A percentile compares a stretch with the other conserved stretches of the same genome.
phyloP scores from a whole-genome alignment of 352 stramenopile species.

The Vaucheria bursata region DNA sequence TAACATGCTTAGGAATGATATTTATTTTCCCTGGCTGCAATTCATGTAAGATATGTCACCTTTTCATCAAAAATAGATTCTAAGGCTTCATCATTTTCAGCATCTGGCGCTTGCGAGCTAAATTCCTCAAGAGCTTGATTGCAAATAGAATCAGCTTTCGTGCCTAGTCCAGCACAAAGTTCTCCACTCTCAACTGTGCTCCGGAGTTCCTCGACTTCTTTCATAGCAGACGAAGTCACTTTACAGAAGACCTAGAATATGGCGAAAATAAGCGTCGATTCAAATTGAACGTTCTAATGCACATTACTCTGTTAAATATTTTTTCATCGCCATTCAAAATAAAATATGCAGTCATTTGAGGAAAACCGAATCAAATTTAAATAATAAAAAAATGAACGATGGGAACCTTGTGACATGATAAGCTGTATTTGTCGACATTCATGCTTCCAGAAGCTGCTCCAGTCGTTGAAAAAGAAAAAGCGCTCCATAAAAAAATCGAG shows the following conservation, averaged over 20 bases:
- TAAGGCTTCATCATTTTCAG: conserved; percentile 48
- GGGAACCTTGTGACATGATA: conserved; percentile 9
- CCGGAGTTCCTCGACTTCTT: conserved; percentile 55
- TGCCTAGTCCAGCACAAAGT: conserved; percentile 57
- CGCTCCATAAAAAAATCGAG: too few relatives aligned
- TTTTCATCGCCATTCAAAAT: background rate
- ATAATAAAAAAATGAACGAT: background rate
- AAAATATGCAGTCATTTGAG: background rate
- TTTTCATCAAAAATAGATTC: conserved; percentile 47
- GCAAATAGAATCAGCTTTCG: conserved; percentile 60
- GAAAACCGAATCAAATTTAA: background rate
- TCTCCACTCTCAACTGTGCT: conserved; percentile 57
- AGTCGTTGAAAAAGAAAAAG: too few relatives aligned
- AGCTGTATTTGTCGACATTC: background rate
- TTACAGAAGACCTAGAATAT: conserved; percentile 43
- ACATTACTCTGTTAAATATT: background rate
- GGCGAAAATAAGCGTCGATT: too few relatives aligned
- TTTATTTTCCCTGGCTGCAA: too few relatives aligned
- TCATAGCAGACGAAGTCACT: conserved; percentile 30
- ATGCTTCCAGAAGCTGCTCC: background rate
- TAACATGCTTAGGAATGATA: too few relatives aligned
- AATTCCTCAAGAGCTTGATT: conserved; percentile 48
- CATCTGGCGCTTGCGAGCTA: conserved; percentile 53
- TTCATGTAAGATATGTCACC: too few relatives aligned
- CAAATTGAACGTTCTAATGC: too few relatives aligned